Conservation (phyloP, 805 yeast genomes). For the Candida tallmaniae region DNA sequence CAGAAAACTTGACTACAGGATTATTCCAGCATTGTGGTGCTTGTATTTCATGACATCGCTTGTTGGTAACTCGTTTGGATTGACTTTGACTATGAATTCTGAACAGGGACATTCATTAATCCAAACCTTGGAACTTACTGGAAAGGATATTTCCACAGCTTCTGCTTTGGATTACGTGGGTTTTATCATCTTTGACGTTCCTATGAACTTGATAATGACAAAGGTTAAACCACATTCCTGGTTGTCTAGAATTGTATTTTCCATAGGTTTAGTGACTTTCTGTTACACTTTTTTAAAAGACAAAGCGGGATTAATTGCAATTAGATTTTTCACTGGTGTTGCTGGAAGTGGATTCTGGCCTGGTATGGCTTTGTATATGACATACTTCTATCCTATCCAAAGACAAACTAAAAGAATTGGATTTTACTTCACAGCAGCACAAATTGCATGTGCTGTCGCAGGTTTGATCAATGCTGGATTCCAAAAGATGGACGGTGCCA, state of each 20-base stretch:
- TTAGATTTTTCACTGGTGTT: conserved; percentile 67
- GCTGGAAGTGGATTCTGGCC: conserved; percentile 92
- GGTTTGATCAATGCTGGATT: conserved; percentile 86
- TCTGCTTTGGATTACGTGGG: conserved; percentile 82
- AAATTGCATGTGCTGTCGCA: conserved; percentile 83
- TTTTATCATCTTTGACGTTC: conserved; percentile 78
- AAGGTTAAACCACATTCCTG: conserved; percentile 77
- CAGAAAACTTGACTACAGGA: conserved; percentile 60
- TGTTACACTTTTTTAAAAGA: conserved; percentile 64
- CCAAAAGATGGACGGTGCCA: conserved; percentile 70
- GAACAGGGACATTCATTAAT: conserved; percentile 56
- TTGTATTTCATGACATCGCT: conserved; percentile 75
- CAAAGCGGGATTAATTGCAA: conserved; percentile 60
- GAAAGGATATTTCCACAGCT: conserved; percentile 65
- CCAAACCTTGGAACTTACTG: conserved; percentile 45
- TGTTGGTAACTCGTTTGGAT: conserved; percentile 74
- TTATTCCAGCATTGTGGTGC: conserved; percentile 80
- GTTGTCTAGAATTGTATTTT: conserved; percentile 71
- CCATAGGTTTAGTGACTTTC: conserved; percentile 73
- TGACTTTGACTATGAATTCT: conserved; percentile 73
- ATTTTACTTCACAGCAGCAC: conserved; percentile 88
- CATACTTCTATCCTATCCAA: conserved; percentile 81
- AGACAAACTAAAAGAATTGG: conserved; percentile 78
- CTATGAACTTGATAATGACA: conserved; percentile 87
- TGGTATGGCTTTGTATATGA: conserved; percentile 77